Base-by-base conservation (phyloP, 352 stramenopile species). In the Phytophthora aleatoria region DNA sequence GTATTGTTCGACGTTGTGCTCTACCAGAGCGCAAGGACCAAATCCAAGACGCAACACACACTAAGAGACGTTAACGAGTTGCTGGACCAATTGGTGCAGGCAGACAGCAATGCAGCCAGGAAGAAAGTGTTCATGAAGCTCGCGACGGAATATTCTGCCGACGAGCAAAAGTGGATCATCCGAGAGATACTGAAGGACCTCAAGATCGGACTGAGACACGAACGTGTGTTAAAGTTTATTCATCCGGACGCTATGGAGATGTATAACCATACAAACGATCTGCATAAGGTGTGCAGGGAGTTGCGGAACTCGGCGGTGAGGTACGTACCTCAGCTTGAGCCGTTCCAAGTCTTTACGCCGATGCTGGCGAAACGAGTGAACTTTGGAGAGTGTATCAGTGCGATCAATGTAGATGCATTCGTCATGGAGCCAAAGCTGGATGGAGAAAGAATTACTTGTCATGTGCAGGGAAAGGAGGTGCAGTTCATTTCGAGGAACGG, bases 201-300 rank as follows among this genome's bases (percentile, higher is more conserved):
- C 16, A 96, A 96, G 68, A 87, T 96, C 59, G 87, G 87, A 11
- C 47, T 96, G 26, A 80, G 79, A 16, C 85, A 96, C 62, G 86
- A 96, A 57, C 75, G 83, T 2, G 85, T 96, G 28, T 74, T 96
- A 12, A 83, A 74, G 6, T 94, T 83, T 50, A 84, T 96, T 10
- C 87, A 96, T 49, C 86, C 86, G 3, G 84, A 96, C 57, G 86
- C 87, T 7, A 70, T 76, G 41, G 86, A 94, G 57, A 95, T 96
- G 86, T 94, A 94, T 55, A 96, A 94, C 57, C 83, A 94, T 71
- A 94, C 87, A 39, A 96, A 90, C 39, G 87, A 96, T 51, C 58
- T 95, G 49, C 83, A 81, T 51, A 84, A 86, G 54, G 76, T 96
- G 7, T 96, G 87, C 38, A 64, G 63, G 1, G 81, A 92, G 15